A percentile compares a stretch with the other conserved stretches of the same genome.
phyloP scores from a whole-genome alignment of 2,329 filamentous ascomycete species.

The Lasiodiplodia gonubiensis region DNA sequence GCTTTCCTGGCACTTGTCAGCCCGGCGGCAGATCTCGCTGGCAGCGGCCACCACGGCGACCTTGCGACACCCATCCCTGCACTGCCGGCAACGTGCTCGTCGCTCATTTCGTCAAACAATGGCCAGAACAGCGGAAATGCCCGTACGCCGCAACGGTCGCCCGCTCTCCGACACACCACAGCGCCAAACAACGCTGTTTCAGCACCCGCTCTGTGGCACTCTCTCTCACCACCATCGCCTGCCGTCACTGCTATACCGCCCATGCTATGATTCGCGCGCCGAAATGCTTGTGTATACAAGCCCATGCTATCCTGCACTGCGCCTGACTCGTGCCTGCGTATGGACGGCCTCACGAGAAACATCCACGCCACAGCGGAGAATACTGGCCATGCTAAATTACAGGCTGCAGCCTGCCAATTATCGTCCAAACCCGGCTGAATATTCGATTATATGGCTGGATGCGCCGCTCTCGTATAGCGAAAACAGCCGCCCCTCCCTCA shows the following conservation, averaged over 20 bases:
- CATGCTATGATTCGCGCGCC: conserved; percentile 18
- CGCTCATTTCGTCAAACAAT: conserved; percentile 19
- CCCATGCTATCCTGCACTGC: conserved; percentile 4
- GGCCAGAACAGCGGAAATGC: conserved; percentile 4
- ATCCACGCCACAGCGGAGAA: neutral
- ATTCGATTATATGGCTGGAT: neutral
- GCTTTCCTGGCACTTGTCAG: neutral
- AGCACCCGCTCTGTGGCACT: conserved; percentile 6
- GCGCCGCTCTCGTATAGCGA: conserved; percentile 7
- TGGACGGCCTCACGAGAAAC: neutral
- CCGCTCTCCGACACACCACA: conserved; percentile 34
- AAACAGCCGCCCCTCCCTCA: neutral
- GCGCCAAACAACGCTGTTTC: conserved; percentile 28
- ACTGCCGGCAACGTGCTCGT: neutral
- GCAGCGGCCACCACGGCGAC: conserved; percentile 2
- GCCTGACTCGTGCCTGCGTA: conserved; percentile 14
- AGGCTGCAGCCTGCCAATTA: conserved; percentile 7
- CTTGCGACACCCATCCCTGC: conserved; percentile 3
- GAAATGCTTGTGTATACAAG: conserved; percentile 19
- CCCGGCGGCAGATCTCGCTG: conserved; percentile 10
- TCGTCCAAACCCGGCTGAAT: conserved; percentile 4
- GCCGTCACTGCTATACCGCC: neutral
- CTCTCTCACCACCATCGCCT: conserved; percentile 11
- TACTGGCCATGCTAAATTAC: conserved; percentile 6
- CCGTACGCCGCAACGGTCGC: conserved; percentile 8